Conservation (phyloP, 352 stramenopile genomes). For the Globisporangium rhizosaccharum region DNA sequence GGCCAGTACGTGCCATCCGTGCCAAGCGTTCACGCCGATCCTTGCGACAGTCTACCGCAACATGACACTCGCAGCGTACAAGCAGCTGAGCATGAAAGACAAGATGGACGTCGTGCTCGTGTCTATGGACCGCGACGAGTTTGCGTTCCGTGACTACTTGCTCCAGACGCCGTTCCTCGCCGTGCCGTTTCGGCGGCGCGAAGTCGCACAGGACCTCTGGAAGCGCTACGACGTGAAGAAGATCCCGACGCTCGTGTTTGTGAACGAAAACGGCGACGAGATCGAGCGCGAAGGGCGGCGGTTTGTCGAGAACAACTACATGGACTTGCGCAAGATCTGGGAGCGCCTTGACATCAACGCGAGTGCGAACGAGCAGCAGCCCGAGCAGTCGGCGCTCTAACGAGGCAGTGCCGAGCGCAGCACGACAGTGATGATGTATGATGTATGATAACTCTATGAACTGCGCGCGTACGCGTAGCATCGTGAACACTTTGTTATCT, state of each 20-base stretch:
- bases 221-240: conserved; percentile 67
- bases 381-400: too few relatives aligned
- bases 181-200: conserved; percentile 43
- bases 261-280: conserved; percentile 52
- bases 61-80: conserved; percentile 59
- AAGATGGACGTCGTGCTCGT: conserved; percentile 59
- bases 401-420: too few relatives aligned
- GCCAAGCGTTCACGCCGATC: conserved; percentile 57
- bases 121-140: conserved; percentile 47
- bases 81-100: conserved; percentile 45
- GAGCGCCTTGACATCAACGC: conserved; percentile 23
- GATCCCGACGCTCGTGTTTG: conserved; percentile 64
- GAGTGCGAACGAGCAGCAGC: too few relatives aligned
- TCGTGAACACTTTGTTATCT: too few relatives aligned
- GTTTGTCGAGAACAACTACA: conserved; percentile 61
- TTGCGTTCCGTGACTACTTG: conserved; percentile 51
- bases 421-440: too few relatives aligned
- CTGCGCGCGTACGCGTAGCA: too few relatives aligned
- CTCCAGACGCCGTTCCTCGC: conserved; percentile 57
- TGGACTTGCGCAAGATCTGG: conserved; percentile 57
- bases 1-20: conserved; percentile 48
- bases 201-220: conserved; percentile 50
- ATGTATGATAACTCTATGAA: too few relatives aligned
- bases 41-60: conserved; percentile 57
- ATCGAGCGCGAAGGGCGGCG: conserved; percentile 57